These are phyloP conservation scores for Xylariaceae sp. DNA, from an alignment of 2,329 filamentous ascomycete genomes.

Conservation along the genomic window DNA sequence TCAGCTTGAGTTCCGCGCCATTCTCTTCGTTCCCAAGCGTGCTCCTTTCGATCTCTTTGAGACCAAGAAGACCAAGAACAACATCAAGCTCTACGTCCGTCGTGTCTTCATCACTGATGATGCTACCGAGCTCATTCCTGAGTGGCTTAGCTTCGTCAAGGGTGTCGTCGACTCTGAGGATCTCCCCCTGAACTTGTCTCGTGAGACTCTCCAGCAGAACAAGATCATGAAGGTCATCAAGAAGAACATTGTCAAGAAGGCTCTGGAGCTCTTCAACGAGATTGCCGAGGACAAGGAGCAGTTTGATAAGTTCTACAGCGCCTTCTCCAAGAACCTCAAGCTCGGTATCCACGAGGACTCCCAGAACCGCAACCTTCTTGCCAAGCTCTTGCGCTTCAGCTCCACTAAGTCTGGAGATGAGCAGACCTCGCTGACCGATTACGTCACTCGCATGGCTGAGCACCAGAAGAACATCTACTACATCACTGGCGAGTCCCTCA, in stretches of 20 bases:
- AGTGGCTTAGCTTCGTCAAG: slow-evolving; percentile 99
- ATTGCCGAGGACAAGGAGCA: slow-evolving; percentile 99
- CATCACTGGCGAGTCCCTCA: slow-evolving; percentile 99
- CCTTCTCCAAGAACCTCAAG: slow-evolving; percentile 99
- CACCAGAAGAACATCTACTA: slow-evolving; percentile 99
- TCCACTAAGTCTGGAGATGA: slow-evolving; percentile 99
- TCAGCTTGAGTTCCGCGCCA: slow-evolving; percentile 99
- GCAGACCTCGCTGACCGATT: slow-evolving; percentile 90
- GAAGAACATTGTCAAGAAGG: slow-evolving; percentile 99
- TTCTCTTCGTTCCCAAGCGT: slow-evolving; percentile 99
- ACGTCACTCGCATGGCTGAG: slow-evolving; percentile 98
- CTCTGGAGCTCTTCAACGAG: slow-evolving; percentile 97
- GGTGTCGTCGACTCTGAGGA: slow-evolving; percentile 99
- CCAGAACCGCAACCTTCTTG: slow-evolving; percentile 87
- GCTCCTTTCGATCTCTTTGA: slow-evolving; percentile 99
- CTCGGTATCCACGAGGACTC: slow-evolving; percentile 99
- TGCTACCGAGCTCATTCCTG: slow-evolving; percentile 96
- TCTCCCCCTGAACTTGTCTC: slow-evolving; percentile 97
- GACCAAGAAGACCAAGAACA: slow-evolving; percentile 99
- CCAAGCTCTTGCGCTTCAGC: slow-evolving; percentile 98
- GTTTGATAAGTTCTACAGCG: slow-evolving; percentile 99
- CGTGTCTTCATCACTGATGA: slow-evolving; percentile 99
- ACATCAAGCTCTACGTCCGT: slow-evolving; percentile 99
- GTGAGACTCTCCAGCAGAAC: slow-evolving; percentile 99
- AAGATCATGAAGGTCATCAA: slow-evolving; percentile 99